Conservation (phyloP, 2,329 filamentous ascomycete genomes). For the Colletotrichum musae region DNA sequence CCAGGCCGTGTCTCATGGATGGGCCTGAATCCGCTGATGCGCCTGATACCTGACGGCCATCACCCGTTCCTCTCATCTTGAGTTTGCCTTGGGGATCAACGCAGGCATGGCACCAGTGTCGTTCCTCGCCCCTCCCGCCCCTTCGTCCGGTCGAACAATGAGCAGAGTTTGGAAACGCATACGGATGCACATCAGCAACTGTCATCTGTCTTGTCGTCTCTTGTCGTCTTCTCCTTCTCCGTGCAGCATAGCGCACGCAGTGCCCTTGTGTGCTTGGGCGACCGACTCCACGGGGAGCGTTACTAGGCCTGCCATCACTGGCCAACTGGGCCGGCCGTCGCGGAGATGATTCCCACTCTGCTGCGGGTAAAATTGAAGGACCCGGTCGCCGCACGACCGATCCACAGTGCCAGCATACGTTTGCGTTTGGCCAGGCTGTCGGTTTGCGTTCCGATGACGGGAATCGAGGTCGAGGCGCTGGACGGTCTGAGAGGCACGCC, state of each 20-base stretch:
- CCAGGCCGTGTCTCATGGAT: conserved; percentile 34
- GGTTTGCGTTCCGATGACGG: conserved; percentile 37
- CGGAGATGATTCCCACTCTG: conserved; percentile 32
- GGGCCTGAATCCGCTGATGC: conserved; percentile 19
- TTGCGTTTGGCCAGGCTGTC: conserved; percentile 25
- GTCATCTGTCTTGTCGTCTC: conserved; percentile 29
- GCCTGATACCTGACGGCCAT: conserved; percentile 37
- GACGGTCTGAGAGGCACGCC: background rate
- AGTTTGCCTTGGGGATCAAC: conserved; percentile 34
- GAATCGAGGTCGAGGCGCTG: conserved; percentile 4
- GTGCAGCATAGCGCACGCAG: conserved; percentile 1
- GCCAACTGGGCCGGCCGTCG: conserved; percentile 20
- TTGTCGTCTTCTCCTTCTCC: background rate
- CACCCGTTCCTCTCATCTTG: conserved; percentile 40
- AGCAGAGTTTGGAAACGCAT: conserved; percentile 34
- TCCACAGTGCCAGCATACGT: conserved; percentile 22
- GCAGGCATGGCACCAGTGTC: conserved; percentile 33
- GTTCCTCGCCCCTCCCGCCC: conserved; percentile 1
- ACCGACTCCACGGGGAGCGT: conserved; percentile 6
- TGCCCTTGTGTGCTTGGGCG: background rate
- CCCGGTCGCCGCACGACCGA: conserved; percentile 28
- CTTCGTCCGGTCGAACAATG: conserved; percentile 2
- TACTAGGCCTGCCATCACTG: background rate
- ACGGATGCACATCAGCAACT: conserved; percentile 1
- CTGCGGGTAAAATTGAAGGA: conserved; percentile 38